Evolutionary conservation across 225 moss, liverwort and hornwort genomes (phyloP), one percentile per base, ranked within the genome.

Genomic region (Marchantia polymorpha): DNA sequence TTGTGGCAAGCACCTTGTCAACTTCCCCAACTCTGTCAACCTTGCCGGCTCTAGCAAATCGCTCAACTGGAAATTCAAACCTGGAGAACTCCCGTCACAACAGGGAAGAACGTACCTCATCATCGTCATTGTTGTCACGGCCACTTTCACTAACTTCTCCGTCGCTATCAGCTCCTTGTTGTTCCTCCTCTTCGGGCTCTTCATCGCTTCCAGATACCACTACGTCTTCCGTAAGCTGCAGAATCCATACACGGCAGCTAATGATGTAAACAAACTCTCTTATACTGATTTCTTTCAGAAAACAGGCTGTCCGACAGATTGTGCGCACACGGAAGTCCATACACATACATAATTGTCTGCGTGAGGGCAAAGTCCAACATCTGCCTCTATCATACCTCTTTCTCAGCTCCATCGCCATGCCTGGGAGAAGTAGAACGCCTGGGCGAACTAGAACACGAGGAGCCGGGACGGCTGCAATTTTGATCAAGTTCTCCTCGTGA

Each of bases 171-270:
- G 82, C 81, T 52, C 73, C 81, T 81, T 87, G 90, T 52, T 26
- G 76, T 69, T 82, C 89, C 77, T 91, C 91, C 52, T 96, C 96
- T n/a, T 93, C 97, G 70, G 92, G 82, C 79, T 97, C 97, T 84
- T 97, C 97, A 72, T 97, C 97, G 79, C 93, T 97, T 65, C 87
- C 97, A 67, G 90, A 89, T n/a, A 92, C 97, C 66, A 86, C 88
- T 59, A 93, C 82, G 67, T 97, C 94, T n/a, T 91, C 93, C 56
- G 86, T 92, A n/a, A 87, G 91, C 91, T 96, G 89, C 86, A 89
- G 50, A 83, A 72, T 39, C 39, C 39, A 39, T 39, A 39, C 39
- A 39, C 39, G 5, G 2, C 39, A 39, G 39, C 39, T 39, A 39
- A 30, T 69, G 69, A 39, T 69, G 30, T 20, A 69, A 20, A 56